phyloP scores from a whole-genome alignment of 2,329 filamentous ascomycete species.

The Lecanicillium sp. region DNA sequence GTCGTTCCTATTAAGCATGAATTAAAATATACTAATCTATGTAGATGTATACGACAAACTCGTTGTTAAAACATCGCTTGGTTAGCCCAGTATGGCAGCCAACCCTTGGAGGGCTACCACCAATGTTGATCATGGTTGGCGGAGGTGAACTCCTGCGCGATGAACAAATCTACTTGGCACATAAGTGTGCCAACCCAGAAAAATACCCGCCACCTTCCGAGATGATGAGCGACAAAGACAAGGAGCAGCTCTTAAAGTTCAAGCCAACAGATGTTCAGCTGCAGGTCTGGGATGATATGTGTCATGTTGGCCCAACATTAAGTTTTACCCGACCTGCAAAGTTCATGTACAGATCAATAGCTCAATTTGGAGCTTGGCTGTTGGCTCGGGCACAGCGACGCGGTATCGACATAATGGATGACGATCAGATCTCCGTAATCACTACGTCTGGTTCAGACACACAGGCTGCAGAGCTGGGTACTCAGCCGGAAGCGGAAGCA shows the following conservation, averaged over 20 bases:
- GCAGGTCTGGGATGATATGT: slow-evolving; percentile 93
- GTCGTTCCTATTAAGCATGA: slow-evolving; percentile 8
- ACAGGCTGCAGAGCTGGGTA: slow-evolving; percentile 14
- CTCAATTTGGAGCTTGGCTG: slow-evolving; percentile 90
- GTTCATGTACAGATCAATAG: slow-evolving; percentile 86
- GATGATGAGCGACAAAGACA: slow-evolving; percentile 54
- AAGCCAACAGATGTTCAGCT: slow-evolving; percentile 85
- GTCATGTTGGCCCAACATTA: slow-evolving; percentile 86
- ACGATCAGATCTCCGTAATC: slow-evolving; percentile 68
- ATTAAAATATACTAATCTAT: neutral
- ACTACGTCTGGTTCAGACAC: slow-evolving; percentile 45
- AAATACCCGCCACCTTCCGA: slow-evolving; percentile 63
- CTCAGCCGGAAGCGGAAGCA: slow-evolving; percentile 12
- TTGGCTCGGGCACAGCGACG: slow-evolving; percentile 73
- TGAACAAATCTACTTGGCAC: slow-evolving; percentile 90
- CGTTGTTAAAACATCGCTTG: slow-evolving; percentile 74
- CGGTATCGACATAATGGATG: slow-evolving; percentile 72
- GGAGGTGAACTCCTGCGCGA: slow-evolving; percentile 85
- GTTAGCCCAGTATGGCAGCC: slow-evolving; percentile 86
- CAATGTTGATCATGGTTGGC: slow-evolving; percentile 76
- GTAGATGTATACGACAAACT: slow-evolving; percentile 70
- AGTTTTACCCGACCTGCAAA: slow-evolving; percentile 95
- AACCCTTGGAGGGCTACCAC: slow-evolving; percentile 81
- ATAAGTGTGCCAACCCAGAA: slow-evolving; percentile 81
- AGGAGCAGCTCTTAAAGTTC: slow-evolving; percentile 54